Conservation (phyloP, 1,284 basidiomycete genomes). For the Irpex sp. region DNA sequence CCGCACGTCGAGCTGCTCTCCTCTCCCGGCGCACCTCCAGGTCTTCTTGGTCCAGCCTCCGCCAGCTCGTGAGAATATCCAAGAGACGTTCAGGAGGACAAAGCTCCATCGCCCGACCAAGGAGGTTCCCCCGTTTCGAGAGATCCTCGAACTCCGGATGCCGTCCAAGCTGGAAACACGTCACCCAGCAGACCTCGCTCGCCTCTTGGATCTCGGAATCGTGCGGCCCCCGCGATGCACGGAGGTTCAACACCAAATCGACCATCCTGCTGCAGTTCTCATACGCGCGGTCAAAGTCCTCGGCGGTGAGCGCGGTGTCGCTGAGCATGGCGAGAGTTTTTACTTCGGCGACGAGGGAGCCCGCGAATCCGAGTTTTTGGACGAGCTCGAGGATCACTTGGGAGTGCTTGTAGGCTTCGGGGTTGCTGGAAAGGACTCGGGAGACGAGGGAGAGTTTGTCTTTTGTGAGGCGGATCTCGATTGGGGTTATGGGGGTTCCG, state of each 20-base stretch:
- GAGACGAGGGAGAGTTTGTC: slow-evolving; percentile 83
- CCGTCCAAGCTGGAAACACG: slow-evolving; percentile 82
- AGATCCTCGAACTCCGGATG: slow-evolving; percentile 73
- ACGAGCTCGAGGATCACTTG: slow-evolving; percentile 88
- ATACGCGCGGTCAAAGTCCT: slow-evolving; percentile 74
- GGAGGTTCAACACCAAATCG: slow-evolving; percentile 49
- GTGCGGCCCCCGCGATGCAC: slow-evolving; percentile 32
- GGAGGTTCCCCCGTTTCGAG: slow-evolving; percentile 61
- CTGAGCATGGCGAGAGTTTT: slow-evolving; percentile 86
- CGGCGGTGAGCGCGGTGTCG: slow-evolving; percentile 75
- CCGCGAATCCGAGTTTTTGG: slow-evolving; percentile 79
- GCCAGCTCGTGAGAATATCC: slow-evolving; percentile 73
- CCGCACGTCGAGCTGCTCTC: slow-evolving; percentile 17
- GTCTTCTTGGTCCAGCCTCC: slow-evolving; percentile 61
- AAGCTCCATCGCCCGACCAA: slow-evolving; percentile 85
- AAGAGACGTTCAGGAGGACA: slow-evolving; percentile 79
- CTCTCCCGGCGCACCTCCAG: slow-evolving; percentile 38
- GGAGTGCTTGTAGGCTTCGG: slow-evolving; percentile 84
- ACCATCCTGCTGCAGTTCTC: slow-evolving; percentile 75
- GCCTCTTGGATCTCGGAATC: slow-evolving; percentile 55
- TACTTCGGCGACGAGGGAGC: slow-evolving; percentile 69
- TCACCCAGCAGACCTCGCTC: slow-evolving; percentile 81
- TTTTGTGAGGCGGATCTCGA: slow-evolving; percentile 87
- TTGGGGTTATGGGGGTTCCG: slow-evolving; percentile 77
- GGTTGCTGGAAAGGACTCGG: slow-evolving; percentile 76